Evolutionary conservation across 495 filamentous ascomycete species (phyloP).

Genomic region (Parmelia sp.): DNA sequence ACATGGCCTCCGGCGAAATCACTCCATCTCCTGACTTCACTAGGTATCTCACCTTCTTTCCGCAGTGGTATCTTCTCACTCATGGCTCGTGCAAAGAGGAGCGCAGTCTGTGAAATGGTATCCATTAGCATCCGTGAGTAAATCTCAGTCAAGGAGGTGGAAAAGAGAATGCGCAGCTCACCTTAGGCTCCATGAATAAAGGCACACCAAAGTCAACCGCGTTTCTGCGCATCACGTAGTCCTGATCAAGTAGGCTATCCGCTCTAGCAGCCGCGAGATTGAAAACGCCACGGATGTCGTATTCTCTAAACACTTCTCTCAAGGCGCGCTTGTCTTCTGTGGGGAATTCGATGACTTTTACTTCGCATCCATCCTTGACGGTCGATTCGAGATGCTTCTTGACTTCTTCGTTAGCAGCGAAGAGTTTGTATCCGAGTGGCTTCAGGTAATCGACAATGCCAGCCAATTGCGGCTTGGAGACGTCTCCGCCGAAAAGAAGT

Average conservation of each 20-base stretch:
- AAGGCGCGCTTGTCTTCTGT: conserved; percentile 92
- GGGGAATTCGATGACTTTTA: conserved; percentile 96
- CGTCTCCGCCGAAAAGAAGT: conserved; percentile 86
- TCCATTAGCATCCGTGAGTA: not conserved
- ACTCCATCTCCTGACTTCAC: conserved; percentile 88
- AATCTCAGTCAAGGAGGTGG: not conserved
- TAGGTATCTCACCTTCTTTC: conserved; percentile 64
- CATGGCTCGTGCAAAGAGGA: conserved; percentile 94
- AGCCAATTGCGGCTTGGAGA: conserved; percentile 56
- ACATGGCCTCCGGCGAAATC: conserved; percentile 51
- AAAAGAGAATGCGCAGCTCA: conserved; percentile 40
- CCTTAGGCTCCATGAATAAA: conserved; percentile 98
- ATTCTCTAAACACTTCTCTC: conserved; percentile 93
- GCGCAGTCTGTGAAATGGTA: conserved; percentile 63
- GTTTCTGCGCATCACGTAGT: conserved; percentile 98
- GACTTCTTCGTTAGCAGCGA: conserved; percentile 70
- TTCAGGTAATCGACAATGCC: conserved; percentile 75
- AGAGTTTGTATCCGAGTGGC: conserved; percentile 90
- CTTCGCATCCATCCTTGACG: conserved; percentile 51
- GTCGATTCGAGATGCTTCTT: conserved; percentile 73
- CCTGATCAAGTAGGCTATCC: conserved; percentile 80
- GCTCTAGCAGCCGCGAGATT: conserved; percentile 82
- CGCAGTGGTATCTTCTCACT: conserved; percentile 78
- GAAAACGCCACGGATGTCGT: conserved; percentile 92
- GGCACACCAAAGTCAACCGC: conserved; percentile 97